Evolutionary conservation across 768 basidiomycete genomes (phyloP).

Genomic region (Termitomyces bulborhizus): DNA sequence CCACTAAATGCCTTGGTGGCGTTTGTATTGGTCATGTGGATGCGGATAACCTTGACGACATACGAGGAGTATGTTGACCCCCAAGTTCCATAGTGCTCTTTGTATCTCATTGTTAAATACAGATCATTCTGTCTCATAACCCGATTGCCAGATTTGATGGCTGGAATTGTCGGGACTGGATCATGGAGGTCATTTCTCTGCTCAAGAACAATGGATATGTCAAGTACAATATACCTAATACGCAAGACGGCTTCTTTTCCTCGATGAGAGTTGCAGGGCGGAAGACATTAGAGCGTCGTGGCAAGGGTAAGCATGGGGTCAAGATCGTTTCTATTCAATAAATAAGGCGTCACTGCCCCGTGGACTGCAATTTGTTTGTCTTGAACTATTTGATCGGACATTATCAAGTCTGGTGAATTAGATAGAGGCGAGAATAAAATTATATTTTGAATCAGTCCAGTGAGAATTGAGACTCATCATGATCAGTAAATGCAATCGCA

Average conservation of each 20-base stretch:
- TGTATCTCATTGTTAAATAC: not conserved
- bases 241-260: not conserved
- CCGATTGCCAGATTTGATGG: not conserved
- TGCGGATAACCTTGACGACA: not conserved
- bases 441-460: not conserved
- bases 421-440: not conserved
- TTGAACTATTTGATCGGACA: not conserved
- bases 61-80: not conserved
- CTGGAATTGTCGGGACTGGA: slow-evolving; percentile 9
- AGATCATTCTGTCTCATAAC: not conserved
- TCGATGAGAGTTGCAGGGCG: not conserved
- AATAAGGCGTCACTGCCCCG: not conserved
- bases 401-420: not conserved
- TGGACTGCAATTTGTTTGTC: not conserved
- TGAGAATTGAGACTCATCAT: no score
- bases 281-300: slow-evolving; percentile 1
- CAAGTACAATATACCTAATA: not conserved
- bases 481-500: no score
- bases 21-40: slow-evolving; percentile 3
- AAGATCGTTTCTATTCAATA: not conserved
- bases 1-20: slow-evolving; percentile 6
- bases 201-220: not conserved
- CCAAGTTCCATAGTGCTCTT: not conserved
- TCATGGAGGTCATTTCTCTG: slow-evolving; percentile 4
- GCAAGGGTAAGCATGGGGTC: not conserved